A percentile compares a stretch with the other conserved stretches of the same genome.
phyloP scores from a whole-genome alignment of 164 flowering plant species.

The Annona squamosa region DNA sequence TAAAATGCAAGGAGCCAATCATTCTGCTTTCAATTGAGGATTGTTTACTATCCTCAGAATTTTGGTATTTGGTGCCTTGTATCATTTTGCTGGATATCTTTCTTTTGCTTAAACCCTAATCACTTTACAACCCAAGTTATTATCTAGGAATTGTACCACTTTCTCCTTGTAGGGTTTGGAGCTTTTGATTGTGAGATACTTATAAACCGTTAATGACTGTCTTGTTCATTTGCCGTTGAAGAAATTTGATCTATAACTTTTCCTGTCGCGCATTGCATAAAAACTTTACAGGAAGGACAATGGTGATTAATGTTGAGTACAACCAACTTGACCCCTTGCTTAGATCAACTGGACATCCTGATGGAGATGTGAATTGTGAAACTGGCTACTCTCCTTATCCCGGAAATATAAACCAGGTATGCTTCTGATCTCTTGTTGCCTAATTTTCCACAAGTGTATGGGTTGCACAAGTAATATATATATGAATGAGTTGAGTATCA shows the following conservation, averaged over 20 bases:
- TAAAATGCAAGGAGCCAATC: too few relatives aligned
- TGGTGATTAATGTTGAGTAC: slow-evolving; percentile 99
- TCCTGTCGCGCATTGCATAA: slow-evolving; percentile 2
- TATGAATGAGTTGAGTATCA: too few relatives aligned
- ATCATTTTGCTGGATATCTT: not conserved
- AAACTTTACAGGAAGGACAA: slow-evolving; percentile 63
- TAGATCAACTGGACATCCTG: slow-evolving; percentile 74
- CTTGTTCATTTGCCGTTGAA: not conserved
- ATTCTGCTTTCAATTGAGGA: too few relatives aligned
- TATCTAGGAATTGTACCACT: too few relatives aligned
- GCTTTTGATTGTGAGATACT: not conserved
- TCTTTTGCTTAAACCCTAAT: too few relatives aligned
- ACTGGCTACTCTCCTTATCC: slow-evolving; percentile 98
- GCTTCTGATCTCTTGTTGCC: not conserved
- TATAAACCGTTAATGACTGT: not conserved
- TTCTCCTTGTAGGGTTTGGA: too few relatives aligned
- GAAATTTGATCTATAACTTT: not conserved
- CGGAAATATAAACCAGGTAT: slow-evolving; percentile 95
- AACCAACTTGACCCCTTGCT: slow-evolving; percentile 98
- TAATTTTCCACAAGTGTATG: not conserved
- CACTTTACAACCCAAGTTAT: too few relatives aligned
- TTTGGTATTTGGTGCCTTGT: not conserved
- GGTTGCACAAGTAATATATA: too few relatives aligned
- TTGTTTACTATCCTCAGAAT: too few relatives aligned
- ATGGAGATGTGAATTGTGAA: slow-evolving; percentile 87